phyloP scores from a whole-genome alignment of 345 rosid genomes.

The Pistacia atlantica region DNA sequence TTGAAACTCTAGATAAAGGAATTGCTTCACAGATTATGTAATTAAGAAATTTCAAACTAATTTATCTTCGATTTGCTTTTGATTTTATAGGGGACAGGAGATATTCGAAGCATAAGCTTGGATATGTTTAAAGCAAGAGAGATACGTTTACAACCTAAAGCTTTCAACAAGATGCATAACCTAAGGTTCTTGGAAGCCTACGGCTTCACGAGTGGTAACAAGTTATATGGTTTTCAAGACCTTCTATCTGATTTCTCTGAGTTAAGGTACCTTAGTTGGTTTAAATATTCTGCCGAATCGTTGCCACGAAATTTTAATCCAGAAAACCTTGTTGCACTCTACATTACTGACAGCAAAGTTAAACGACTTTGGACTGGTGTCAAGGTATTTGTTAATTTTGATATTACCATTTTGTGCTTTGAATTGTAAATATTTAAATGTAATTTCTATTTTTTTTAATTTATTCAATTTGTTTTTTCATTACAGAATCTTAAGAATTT shows the following conservation, averaged over 20 bases:
- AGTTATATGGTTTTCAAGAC: not conserved
- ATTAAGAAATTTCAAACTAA: not conserved
- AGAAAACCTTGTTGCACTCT: not conserved
- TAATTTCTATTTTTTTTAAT: too few species aligned
- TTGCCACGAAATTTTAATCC: not conserved
- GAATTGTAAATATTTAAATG: too few species aligned
- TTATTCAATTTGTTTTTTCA: too few species aligned
- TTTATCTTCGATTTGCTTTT: not conserved
- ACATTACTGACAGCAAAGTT: not conserved
- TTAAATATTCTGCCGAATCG: not conserved
- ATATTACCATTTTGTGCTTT: not conserved
- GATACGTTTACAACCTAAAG: not conserved
- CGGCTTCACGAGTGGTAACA: not conserved
- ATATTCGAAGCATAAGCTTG: not conserved
- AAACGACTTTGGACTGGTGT: not conserved
- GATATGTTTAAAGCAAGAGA: not conserved
- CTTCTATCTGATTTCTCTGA: not conserved
- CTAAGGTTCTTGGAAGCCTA: not conserved
- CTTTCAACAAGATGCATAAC: not conserved
- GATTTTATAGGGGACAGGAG: not conserved
- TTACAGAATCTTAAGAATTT: not conserved
- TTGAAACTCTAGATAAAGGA: too few species aligned
- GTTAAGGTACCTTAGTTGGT: not conserved
- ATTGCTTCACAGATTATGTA: too few species aligned
- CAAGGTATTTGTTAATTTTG: not conserved